Evolutionary conservation across 2,329 filamentous ascomycete species (phyloP).

Genomic region (Penicillium sp.): DNA sequence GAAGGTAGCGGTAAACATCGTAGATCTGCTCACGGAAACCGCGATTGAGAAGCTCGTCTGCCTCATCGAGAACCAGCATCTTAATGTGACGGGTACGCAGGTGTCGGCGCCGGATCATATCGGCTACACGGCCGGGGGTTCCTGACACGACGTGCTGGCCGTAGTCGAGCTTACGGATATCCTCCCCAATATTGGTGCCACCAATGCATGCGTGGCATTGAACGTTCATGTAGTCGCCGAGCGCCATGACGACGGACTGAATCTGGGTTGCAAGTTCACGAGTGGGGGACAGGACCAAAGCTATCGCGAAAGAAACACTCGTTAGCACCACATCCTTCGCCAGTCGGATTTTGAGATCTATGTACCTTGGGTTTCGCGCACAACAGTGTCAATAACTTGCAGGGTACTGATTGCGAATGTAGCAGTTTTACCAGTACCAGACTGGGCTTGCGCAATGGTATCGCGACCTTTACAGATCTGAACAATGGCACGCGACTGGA

Average conservation of each 20-base stretch:
- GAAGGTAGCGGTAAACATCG: conserved; percentile 98
- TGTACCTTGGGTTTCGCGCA: conserved; percentile 76
- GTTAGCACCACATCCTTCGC: conserved; percentile 3
- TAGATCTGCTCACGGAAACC: conserved; percentile 99
- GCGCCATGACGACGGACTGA: conserved; percentile 97
- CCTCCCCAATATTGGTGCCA: conserved; percentile 94
- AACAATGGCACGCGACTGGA: conserved; percentile 96
- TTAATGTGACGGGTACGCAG: conserved; percentile 98
- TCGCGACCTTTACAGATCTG: conserved; percentile 99
- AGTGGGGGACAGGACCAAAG: conserved; percentile 85
- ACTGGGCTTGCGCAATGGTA: conserved; percentile 96
- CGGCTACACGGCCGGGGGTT: conserved; percentile 95
- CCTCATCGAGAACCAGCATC: conserved; percentile 99
- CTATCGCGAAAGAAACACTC: conserved; percentile 38
- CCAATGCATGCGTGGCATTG: conserved; percentile 99
- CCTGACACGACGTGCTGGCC: conserved; percentile 97
- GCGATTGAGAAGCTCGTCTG: conserved; percentile 95
- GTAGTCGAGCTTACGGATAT: conserved; percentile 96
- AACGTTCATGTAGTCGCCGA: conserved; percentile 99
- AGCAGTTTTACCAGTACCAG: conserved; percentile 92
- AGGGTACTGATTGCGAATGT: conserved; percentile 96
- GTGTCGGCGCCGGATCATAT: conserved; percentile 99
- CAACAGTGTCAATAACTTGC: conserved; percentile 88
- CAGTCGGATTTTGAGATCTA: rapidly evolving
- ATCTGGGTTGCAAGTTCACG: conserved; percentile 99